Evolutionary conservation across 305 asterid species (phyloP).

Genomic region (Fraxinus platypoda): DNA sequence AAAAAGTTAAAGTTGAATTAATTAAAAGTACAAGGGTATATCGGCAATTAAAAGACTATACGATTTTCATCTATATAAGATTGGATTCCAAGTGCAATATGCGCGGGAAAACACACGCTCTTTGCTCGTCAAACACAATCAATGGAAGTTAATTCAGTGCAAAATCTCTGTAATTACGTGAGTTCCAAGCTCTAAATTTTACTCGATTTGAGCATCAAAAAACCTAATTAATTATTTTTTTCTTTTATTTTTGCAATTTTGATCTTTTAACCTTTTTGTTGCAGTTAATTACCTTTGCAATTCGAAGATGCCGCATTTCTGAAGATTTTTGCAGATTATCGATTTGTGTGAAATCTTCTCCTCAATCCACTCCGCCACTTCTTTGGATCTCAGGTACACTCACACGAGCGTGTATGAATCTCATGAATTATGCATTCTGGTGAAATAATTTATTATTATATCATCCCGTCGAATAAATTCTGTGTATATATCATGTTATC

Average conservation of each 20-base stretch:
- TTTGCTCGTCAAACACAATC: background rate
- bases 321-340: slow-evolving; percentile 75
- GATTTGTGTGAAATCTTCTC: slow-evolving; percentile 38
- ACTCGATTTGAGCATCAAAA: slow-evolving; percentile 8
- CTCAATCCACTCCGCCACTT: slow-evolving; percentile 35
- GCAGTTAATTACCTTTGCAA: slow-evolving; percentile 68
- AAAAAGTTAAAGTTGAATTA: background rate
- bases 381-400: slow-evolving; percentile 66
- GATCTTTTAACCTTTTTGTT: background rate
- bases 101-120: background rate
- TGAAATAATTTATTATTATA: background rate
- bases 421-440: background rate
- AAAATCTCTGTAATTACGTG: slow-evolving; percentile 56
- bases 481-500: background rate
- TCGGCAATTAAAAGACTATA: background rate
- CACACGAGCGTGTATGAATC: background rate
- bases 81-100: background rate
- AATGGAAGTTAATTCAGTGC: slow-evolving; percentile 51
- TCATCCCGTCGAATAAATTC: background rate
- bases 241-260: background rate
- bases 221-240: slow-evolving; percentile 5
- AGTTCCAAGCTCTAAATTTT: slow-evolving; percentile 17
- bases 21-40: background rate
- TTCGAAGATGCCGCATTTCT: slow-evolving; percentile 67
- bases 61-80: background rate